Evolutionary conservation across 768 basidiomycete species (phyloP).

Genomic region (Xanthoconium purpureum): DNA sequence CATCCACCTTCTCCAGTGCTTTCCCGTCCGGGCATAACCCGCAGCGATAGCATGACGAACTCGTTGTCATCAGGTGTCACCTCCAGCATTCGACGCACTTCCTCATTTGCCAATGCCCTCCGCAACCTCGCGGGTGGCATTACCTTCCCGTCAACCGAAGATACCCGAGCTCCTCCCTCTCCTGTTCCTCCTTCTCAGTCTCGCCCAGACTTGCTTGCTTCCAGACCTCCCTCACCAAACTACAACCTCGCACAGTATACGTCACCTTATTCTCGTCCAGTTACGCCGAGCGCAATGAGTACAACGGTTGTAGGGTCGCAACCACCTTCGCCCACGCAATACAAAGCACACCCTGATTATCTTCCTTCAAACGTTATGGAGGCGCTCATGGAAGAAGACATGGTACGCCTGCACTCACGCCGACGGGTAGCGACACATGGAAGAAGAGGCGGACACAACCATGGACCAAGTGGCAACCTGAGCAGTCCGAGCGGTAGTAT

Average conservation of each 20-base stretch:
- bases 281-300: constrained; percentile 37
- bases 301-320: constrained; percentile 24
- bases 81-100: constrained; percentile 71
- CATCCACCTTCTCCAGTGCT: constrained; percentile 46
- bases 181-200: constrained; percentile 24
- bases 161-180: constrained; percentile 41
- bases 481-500: constrained; percentile 74
- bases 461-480: constrained; percentile 40
- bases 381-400: constrained; percentile 89
- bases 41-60: constrained; percentile 61
- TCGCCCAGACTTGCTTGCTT: constrained; percentile 36
- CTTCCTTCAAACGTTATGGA: constrained; percentile 79
- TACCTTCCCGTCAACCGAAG: constrained; percentile 65
- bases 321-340: constrained; percentile 32
- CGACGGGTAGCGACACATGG: constrained; percentile 42
- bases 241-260: constrained; percentile 73
- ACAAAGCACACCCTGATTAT: constrained; percentile 49
- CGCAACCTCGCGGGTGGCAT: constrained; percentile 69
- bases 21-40: constrained; percentile 47
- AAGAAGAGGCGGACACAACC: constrained; percentile 40
- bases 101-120: constrained; percentile 76
- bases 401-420: constrained; percentile 82
- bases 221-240: constrained; percentile 75
- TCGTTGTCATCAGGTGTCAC: constrained; percentile 60
- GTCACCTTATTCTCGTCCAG: constrained; percentile 67